These are phyloP conservation scores for Suillus tomentosus DNA, from an alignment of 768 basidiomycete species.

Conservation along the genomic window DNA sequence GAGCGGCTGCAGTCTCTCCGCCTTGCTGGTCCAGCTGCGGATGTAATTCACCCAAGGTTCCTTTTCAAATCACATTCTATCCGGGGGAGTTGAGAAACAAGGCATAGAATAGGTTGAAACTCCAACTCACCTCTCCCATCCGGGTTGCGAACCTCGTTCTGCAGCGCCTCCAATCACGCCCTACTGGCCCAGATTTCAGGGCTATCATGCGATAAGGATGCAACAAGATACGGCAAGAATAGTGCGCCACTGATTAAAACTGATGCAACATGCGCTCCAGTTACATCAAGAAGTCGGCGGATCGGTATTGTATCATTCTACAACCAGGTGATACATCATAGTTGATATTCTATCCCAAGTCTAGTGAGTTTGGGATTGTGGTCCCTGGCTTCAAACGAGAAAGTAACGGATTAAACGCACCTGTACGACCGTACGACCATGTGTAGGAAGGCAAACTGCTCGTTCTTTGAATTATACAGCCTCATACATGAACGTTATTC, in stretches of 20 bases:
- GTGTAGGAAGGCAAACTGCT: background rate
- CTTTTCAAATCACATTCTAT: background rate
- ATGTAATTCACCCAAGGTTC: background rate
- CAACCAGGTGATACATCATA: background rate
- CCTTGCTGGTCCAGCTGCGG: background rate
- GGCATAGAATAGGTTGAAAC: background rate
- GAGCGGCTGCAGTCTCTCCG: background rate
- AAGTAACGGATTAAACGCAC: background rate
- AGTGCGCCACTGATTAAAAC: background rate
- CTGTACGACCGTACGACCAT: background rate
- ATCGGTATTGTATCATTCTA: background rate
- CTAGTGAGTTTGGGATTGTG: background rate
- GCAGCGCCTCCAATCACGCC: background rate
- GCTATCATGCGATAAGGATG: background rate
- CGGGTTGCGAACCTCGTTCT: background rate
- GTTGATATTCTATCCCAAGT: background rate
- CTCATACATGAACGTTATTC: background rate
- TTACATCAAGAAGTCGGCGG: background rate
- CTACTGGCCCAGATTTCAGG: background rate
- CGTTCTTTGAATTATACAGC: background rate
- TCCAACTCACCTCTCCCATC: background rate
- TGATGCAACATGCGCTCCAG: background rate
- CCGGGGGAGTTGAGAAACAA: background rate
- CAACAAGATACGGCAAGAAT: background rate
- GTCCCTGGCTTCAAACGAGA: background rate